Evolutionary conservation across 2,329 filamentous ascomycete genomes (phyloP).

Genomic region (Neofusicoccum umdonicola): DNA sequence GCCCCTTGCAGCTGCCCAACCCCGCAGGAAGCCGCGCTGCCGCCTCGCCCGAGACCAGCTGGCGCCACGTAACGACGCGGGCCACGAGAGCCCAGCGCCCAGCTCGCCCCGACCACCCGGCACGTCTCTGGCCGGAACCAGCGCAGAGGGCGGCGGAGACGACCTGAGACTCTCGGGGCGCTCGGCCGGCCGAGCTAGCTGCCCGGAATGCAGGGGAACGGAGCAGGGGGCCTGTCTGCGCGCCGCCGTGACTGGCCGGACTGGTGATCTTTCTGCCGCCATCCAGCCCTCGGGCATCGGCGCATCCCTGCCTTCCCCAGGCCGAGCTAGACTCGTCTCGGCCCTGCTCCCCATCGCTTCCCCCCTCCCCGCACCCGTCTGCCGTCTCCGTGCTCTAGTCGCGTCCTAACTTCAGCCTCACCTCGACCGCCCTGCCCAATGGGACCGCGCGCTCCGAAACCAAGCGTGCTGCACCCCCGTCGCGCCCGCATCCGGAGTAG

Average conservation of each 20-base stretch:
- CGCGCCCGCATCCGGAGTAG: too few species aligned
- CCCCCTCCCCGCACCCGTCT: neutral
- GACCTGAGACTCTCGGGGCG: neutral
- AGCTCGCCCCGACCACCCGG: neutral
- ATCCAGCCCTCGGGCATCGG: neutral
- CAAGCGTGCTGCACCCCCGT: neutral
- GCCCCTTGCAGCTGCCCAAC: constrained; percentile 14
- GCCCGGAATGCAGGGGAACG: neutral
- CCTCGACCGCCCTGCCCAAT: neutral
- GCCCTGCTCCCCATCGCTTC: neutral
- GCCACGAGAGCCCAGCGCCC: neutral
- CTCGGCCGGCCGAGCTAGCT: neutral
- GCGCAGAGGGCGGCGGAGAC: neutral
- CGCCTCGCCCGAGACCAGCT: neutral
- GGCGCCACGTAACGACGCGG: neutral
- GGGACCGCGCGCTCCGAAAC: neutral
- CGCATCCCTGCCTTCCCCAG: constrained; percentile 1
- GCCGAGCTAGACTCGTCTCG: neutral
- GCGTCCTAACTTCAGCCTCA: neutral
- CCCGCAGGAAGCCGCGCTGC: neutral
- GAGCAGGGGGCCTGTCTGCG: too few species aligned
- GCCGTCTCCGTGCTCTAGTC: neutral
- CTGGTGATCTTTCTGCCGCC: too few species aligned
- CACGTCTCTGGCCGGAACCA: neutral
- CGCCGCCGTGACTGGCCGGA: too few species aligned